Conservation (phyloP, 495 filamentous ascomycete species). For the Aspergillus nanangensis region DNA sequence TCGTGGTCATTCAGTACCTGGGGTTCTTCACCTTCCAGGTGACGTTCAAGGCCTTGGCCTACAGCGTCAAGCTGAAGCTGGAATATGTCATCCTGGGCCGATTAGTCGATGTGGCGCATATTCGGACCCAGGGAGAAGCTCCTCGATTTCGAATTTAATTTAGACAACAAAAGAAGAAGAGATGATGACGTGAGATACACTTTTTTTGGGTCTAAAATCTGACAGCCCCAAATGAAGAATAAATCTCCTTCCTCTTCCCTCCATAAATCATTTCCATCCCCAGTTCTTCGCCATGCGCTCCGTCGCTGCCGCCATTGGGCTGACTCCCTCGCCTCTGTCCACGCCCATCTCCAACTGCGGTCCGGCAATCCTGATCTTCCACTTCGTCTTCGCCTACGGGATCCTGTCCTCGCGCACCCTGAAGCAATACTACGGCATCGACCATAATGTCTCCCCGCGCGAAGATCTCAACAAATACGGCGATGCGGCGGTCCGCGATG, state of each 20-base stretch:
- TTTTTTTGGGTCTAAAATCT: not conserved
- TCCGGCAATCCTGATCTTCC: constrained; percentile 35
- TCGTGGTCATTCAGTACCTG: constrained; percentile 41
- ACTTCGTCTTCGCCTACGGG: constrained; percentile 47
- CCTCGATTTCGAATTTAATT: constrained; percentile 5
- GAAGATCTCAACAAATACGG: constrained; percentile 44
- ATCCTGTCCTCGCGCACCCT: constrained; percentile 41
- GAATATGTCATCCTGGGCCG: constrained; percentile 45
- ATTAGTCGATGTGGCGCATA: constrained; percentile 10
- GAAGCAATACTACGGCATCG: constrained; percentile 44
- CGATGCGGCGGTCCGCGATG: constrained; percentile 36
- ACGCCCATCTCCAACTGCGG: constrained; percentile 25
- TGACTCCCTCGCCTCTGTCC: constrained; percentile 10
- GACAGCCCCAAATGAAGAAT: no score
- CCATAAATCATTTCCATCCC: not conserved
- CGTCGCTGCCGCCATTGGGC: constrained; percentile 18
- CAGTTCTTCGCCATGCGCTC: constrained; percentile 6
- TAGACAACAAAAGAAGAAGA: not conserved
- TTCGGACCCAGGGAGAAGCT: constrained; percentile 1
- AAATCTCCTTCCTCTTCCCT: no score
- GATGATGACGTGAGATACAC: not conserved
- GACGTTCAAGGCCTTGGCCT: constrained; percentile 45
- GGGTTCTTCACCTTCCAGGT: constrained; percentile 44
- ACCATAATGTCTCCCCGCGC: constrained; percentile 44
- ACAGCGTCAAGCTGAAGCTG: constrained; percentile 54